Evolutionary conservation across 352 stramenopile species (phyloP), one percentile per base, ranked within the genome.

Genomic region (Globisporangium recalcitrans): DNA sequence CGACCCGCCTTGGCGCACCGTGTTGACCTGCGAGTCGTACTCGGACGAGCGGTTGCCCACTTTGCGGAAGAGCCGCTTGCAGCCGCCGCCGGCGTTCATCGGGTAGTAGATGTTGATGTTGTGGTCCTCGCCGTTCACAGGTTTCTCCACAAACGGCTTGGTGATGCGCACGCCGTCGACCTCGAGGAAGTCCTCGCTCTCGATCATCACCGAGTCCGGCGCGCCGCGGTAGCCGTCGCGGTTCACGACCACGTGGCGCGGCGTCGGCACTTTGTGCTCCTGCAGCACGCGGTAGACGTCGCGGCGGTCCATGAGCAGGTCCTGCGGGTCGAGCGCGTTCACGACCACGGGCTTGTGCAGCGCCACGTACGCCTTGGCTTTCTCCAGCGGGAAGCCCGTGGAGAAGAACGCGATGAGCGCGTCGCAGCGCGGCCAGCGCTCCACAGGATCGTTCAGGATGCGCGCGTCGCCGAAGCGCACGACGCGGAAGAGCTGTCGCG

Each of bases 91-190:
- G 21, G 97, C 97, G 55, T 84, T 98, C 67, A 96, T 97, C 1
- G 97, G 98, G 75, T 99, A 99, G 75, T 99, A 99, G 59, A 99
- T 99, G 72, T 98, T 80, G 68, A 99, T 98, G 72, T 99, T 99
- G 77, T 99, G 98, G 79, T 99, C 96, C 65, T 99, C 98, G 24
- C 95, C 97, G 73, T 99, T 91, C 22, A 99, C 96, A 1, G 98
- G 98, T 68, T 99, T 99, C 75, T 99, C 98, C 6, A 99, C 98
- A 68, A 99, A 99, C 9, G 98, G 98, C 75, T 99, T 99, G 68
- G 97, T 72, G 49, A 99, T 97, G 52, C 85, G 85, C 38, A 98
- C 82, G 51, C 97, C 97, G 72, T 99, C 63, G n/a, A 94, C 80
- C 52, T 93, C 72, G 36, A 96, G 72, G 56, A 75, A 94, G 60